Conservation (phyloP, 2,329 filamentous ascomycete genomes). For the Sporothrix mexicana region DNA sequence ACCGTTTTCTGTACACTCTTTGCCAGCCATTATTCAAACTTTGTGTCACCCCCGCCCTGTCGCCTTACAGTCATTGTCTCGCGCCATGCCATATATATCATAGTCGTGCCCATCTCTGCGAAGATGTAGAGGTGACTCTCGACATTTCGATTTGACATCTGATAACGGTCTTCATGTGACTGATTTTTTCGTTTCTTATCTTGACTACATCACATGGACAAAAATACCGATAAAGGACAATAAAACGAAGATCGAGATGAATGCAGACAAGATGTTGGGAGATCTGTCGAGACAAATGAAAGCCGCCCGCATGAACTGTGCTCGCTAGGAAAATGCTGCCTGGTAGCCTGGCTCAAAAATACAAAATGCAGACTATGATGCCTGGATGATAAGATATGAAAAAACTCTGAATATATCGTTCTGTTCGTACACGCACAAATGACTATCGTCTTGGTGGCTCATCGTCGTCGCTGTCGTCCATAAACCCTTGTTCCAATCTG, state of each 20-base stretch:
- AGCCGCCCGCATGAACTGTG: background rate
- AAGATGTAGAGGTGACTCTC: no score
- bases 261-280: background rate
- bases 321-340: background rate
- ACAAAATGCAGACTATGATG: no score
- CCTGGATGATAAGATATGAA: background rate
- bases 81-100: background rate
- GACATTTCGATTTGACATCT: background rate
- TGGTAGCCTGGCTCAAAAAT: no score
- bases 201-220: no score
- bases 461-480: slow-evolving; percentile 55
- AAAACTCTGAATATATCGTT: background rate
- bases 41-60: background rate
- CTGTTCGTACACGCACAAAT: background rate
- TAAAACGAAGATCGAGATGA: background rate
- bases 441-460: slow-evolving; percentile 25
- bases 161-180: background rate
- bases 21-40: background rate
- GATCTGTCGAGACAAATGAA: background rate
- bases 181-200: no score
- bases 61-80: background rate
- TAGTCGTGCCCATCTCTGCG: background rate
- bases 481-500: slow-evolving; percentile 52
- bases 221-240: no score
- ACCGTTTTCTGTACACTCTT: background rate